A percentile compares a stretch with the other conserved stretches of the same genome.
phyloP scores from a whole-genome alignment of 1,139 yeast species.

The Scheffersomyces segobiensis region DNA sequence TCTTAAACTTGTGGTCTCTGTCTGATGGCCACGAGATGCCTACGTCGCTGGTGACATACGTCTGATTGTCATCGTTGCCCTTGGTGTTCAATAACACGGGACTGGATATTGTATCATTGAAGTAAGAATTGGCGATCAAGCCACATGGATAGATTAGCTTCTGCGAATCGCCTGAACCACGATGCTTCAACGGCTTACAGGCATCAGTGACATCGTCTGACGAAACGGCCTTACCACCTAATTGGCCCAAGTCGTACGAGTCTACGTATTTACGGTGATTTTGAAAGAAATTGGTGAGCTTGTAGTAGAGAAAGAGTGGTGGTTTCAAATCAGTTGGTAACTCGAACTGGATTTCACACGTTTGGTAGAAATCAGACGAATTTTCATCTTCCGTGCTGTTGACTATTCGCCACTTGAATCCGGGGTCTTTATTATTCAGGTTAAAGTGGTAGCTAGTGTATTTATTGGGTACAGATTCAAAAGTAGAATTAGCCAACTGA shows the following conservation, averaged over 20 bases:
- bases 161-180: slow-evolving; percentile 27
- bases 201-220: slow-evolving; percentile 46
- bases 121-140: slow-evolving; percentile 71
- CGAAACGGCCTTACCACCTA: slow-evolving; percentile 61
- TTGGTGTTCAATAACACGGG: slow-evolving; percentile 45
- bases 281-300: slow-evolving; percentile 71
- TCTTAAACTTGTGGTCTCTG: slow-evolving; percentile 52
- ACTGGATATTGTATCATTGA: slow-evolving; percentile 66
- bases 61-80: slow-evolving; percentile 39
- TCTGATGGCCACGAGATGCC: slow-evolving; percentile 74
- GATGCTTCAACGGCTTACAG: slow-evolving; percentile 59
- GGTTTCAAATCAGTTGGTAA: slow-evolving; percentile 59
- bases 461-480: slow-evolving; percentile 49
- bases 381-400: slow-evolving; percentile 27
- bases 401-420: slow-evolving; percentile 56
- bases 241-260: slow-evolving; percentile 65
- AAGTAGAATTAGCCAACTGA: slow-evolving; percentile 35
- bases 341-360: slow-evolving; percentile 59
- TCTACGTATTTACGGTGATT: slow-evolving; percentile 78
- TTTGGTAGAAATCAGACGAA: slow-evolving; percentile 36
- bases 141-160: slow-evolving; percentile 70
- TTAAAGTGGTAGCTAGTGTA: slow-evolving; percentile 57
- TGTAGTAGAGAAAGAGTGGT: slow-evolving; percentile 67
- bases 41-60: slow-evolving; percentile 50
- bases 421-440: slow-evolving; percentile 36